Evolutionary conservation across 345 rosid species (phyloP), one percentile per base, ranked within the genome.

Genomic region (Salix caprea): DNA sequence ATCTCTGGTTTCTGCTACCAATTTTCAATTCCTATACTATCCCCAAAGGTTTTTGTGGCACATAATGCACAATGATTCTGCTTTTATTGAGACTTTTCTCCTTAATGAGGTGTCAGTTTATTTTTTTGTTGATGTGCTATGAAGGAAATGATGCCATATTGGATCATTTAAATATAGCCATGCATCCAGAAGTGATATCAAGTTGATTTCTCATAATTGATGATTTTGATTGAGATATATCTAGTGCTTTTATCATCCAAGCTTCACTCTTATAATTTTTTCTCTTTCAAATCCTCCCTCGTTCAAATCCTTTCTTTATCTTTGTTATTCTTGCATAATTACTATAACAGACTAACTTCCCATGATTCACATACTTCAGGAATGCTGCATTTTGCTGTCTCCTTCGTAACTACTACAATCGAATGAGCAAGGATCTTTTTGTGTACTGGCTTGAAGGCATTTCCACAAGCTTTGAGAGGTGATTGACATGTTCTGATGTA

Each of bases 391-490:
- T 95, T 84, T 90, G 93, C 73, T 88, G 82, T 82, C 91, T 95
- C 15, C 83, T 87, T 71, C 85, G 71, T 77, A 89, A 84, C 66
- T 89, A 91, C 79, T 73, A 79, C 74, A 79, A 78, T 83, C 89
- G 89, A 81, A 83, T 95, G 77, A 85, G 85, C 24, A 81, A 79
- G 80, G 96, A 88, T 76, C 89, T 91, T 78, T 82, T 90, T 75
- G 58, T 76, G 34, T 85, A 84, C 84, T 95, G 97, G 94, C 91
- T 95, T 84, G 96, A 89, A 74, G 94, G 94, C 76, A 89, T 95
- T 83, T 88, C 84, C 71, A 54, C 90, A 77, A 89, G 81, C 83
- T 87, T 95, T 84, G 91, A 90, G 81, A 92, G 99, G 99, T 95
- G 88, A 72, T 60, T 50, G 28, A 21, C 16, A 46, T 46, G 50